Evolutionary conservation across 306 rosid species (phyloP), one percentile per base, ranked within the genome.

Genomic region (Glycine latifolia): DNA sequence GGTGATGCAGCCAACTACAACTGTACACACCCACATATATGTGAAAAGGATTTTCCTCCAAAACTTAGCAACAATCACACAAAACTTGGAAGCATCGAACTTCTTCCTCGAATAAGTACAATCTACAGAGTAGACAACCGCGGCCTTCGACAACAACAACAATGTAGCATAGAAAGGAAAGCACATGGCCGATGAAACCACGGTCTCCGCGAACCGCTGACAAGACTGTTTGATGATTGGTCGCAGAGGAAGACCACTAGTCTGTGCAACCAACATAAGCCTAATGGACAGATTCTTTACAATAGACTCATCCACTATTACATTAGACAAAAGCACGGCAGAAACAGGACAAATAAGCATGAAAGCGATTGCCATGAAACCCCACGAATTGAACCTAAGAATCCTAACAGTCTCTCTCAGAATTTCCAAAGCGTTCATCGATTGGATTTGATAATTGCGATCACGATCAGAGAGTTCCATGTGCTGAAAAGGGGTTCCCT

Each of bases 371-470:
- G 86, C 88, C 85, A 92, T 75, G 83, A 96, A 96, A 35, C 87
- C 94, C 84, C 86, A 86, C 13, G 90, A 89, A 88, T 96, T 93
- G 83, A 83, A 92, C 82, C 99, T 86, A 41, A 96, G 94, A 81
- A 96, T 91, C 67, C 93, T 88, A 3, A 93, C 90, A 0, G 98
- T 89, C 72, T 96, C 98, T 81, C 94, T 89, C 79, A 96, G 79
- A 84, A 96, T 96, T 80, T 96, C 97, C 86, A 92, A 84, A 7
- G 99, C 99, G 85, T 82, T 93, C 99, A 92, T 93, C 7, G 98
- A 83, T 49, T 84, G 92, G 67, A 89, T 79, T 73, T 60, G 83
- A 20, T 71, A 41, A 80, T 49, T 58, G 53, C 35, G 67, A 67
- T 47, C 78, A 76, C 70, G 81, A 78, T 83, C 86, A 61, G 89